Percentiles rank a stretch among this genome's conserved stretches.
Evolutionary conservation across 805 yeast genomes (phyloP).

Genomic region (Lachancea fermentati): DNA sequence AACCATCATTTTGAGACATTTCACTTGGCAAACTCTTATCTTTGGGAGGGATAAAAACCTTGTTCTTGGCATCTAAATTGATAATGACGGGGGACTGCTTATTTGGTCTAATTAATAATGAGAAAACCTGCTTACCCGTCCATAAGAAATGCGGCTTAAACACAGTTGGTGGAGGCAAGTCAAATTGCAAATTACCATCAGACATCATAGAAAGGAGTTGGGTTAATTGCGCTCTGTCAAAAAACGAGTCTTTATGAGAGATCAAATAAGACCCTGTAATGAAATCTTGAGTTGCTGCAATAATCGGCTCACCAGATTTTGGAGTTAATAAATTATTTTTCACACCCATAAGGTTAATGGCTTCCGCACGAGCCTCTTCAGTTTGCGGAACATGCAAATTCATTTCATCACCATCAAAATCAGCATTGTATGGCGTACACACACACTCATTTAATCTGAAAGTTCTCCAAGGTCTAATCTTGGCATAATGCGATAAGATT

Average conservation of each 20-base stretch:
- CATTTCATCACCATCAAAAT: constrained; percentile 99
- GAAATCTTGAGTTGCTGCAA: constrained; percentile 99
- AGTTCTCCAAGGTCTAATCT: constrained; percentile 96
- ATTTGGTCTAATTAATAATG: constrained; percentile 82
- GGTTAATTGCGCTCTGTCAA: constrained; percentile 76
- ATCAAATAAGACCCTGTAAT: constrained; percentile 93
- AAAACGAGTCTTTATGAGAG: constrained; percentile 89
- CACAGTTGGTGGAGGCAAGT: constrained; percentile 92
- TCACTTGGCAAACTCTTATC: constrained; percentile 66
- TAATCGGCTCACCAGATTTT: constrained; percentile 96
- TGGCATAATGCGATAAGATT: constrained; percentile 91
- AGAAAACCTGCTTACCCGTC: constrained; percentile 97
- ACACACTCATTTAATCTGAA: constrained; percentile 97
- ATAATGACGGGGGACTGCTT: constrained; percentile 69
- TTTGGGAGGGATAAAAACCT: constrained; percentile 77
- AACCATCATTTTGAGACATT: constrained; percentile 98
- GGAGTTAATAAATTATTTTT: constrained; percentile 93
- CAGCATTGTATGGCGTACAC: constrained; percentile 98
- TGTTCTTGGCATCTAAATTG: constrained; percentile 90
- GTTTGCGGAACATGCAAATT: constrained; percentile 98
- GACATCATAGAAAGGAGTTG: constrained; percentile 93
- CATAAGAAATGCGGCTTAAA: constrained; percentile 83
- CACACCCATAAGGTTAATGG: constrained; percentile 97
- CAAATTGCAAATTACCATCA: constrained; percentile 82
- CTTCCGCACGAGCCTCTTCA: constrained; percentile 98